Conservation (phyloP, 148 eudicot species). For the Tetragonia tetragonoides region DNA sequence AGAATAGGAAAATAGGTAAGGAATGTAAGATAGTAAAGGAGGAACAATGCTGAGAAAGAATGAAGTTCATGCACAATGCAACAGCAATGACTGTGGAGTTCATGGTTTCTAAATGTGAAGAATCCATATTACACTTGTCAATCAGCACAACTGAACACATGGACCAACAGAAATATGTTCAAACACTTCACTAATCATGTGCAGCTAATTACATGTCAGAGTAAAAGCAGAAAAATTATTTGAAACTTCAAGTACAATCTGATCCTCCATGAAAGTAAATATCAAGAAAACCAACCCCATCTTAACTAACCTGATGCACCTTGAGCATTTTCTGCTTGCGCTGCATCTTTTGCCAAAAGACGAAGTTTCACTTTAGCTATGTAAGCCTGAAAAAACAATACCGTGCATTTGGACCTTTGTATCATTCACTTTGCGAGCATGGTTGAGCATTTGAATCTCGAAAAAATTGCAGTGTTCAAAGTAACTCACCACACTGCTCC, state of each 20-base stretch:
- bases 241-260: not conserved
- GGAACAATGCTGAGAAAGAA: slow-evolving; percentile 4
- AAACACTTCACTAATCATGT: not conserved
- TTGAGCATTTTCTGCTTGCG: slow-evolving; percentile 24
- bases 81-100: too few species aligned
- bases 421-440: slow-evolving; percentile 3
- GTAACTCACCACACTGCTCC: slow-evolving; percentile 46
- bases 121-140: not conserved
- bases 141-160: not conserved
- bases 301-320: slow-evolving; percentile 40
- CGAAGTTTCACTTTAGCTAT: slow-evolving; percentile 42
- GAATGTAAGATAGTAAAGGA: not conserved
- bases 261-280: not conserved
- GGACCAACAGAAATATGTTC: not conserved
- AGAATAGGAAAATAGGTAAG: not conserved
- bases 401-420: slow-evolving; percentile 2
- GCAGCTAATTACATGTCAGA: not conserved
- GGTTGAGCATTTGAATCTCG: slow-evolving; percentile 4
- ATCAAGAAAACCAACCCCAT: slow-evolving; percentile 1
- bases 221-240: not conserved
- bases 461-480: slow-evolving; percentile 5
- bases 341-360: slow-evolving; percentile 35
- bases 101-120: not conserved
- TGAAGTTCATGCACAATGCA: not conserved
- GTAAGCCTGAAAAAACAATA: slow-evolving; percentile 37